Evolutionary conservation across 495 filamentous ascomycete genomes (phyloP).

Genomic region (Choiromyces venosus): DNA sequence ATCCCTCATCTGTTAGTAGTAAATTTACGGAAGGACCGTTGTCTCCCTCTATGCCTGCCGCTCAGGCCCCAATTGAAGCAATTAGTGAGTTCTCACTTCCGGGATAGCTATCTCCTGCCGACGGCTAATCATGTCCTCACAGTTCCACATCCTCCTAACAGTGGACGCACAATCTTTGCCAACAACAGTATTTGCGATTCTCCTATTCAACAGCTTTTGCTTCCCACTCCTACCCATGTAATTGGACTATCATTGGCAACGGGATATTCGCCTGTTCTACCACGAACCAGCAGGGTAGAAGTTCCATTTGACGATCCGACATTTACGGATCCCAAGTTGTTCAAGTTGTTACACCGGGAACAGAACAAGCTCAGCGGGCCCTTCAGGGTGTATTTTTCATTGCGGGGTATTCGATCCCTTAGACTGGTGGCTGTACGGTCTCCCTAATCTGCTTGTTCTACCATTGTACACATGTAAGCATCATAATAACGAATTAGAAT

Average conservation of each 20-base stretch:
- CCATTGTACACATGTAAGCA: not conserved
- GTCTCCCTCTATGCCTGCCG: not conserved
- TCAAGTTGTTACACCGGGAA: constrained; percentile 13
- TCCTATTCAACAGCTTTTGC: not conserved
- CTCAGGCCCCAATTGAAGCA: not conserved
- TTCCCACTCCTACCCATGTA: not conserved
- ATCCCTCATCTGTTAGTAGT: not conserved
- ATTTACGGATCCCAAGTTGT: constrained; percentile 13
- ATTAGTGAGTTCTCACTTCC: not conserved
- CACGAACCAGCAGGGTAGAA: not conserved
- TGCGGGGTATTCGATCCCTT: constrained; percentile 21
- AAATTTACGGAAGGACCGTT: not conserved
- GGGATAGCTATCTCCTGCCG: not conserved
- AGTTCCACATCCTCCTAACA: not conserved
- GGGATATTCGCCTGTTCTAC: not conserved
- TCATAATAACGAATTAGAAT: not conserved
- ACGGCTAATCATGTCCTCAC: not conserved
- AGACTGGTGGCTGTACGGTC: constrained; percentile 19
- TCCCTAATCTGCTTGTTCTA: not conserved
- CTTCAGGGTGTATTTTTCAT: constrained; percentile 19
- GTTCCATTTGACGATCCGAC: not conserved
- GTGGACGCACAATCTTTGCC: not conserved
- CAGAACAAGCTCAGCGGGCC: constrained; percentile 22
- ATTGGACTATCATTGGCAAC: not conserved
- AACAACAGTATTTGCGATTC: not conserved